These are phyloP conservation scores for Verticillium tricorpus DNA, from an alignment of 2,329 filamentous ascomycete species.

Conservation along the genomic window DNA sequence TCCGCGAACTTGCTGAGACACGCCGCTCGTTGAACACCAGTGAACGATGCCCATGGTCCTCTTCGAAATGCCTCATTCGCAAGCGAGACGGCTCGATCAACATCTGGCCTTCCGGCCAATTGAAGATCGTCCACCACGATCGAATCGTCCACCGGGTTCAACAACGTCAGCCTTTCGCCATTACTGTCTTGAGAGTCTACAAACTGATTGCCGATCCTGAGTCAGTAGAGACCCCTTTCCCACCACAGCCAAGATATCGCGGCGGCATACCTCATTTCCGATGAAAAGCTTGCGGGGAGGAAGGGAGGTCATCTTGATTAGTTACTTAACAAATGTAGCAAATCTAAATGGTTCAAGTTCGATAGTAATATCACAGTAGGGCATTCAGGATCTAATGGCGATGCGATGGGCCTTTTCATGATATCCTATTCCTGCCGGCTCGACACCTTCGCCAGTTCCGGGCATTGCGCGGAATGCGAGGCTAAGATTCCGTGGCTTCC, in stretches of 20 bases:
- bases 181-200: not conserved
- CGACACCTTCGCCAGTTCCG: not conserved
- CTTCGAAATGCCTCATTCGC: not conserved
- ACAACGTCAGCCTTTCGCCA: not conserved
- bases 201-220: not conserved
- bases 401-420: not conserved
- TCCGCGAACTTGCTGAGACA: conserved; percentile 1
- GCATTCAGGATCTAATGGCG: not conserved
- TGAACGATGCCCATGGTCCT: not conserved
- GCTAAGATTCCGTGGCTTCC: not conserved
- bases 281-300: not conserved
- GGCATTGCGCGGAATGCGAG: not conserved
- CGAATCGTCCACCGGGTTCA: not conserved
- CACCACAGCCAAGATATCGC: not conserved
- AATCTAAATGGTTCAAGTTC: not conserved
- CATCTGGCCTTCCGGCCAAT: not conserved
- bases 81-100: not conserved
- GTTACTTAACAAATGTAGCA: not conserved
- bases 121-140: not conserved
- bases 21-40: not conserved
- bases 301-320: not conserved
- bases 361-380: not conserved
- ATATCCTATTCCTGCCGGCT: not conserved
- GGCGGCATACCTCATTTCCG: not conserved
- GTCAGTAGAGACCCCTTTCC: not conserved